Percentiles rank a stretch among this genome's conserved stretches.
These are phyloP conservation scores for Leccinum subgranulosum DNA, from an alignment of 768 basidiomycete genomes.

Conservation along the genomic window DNA sequence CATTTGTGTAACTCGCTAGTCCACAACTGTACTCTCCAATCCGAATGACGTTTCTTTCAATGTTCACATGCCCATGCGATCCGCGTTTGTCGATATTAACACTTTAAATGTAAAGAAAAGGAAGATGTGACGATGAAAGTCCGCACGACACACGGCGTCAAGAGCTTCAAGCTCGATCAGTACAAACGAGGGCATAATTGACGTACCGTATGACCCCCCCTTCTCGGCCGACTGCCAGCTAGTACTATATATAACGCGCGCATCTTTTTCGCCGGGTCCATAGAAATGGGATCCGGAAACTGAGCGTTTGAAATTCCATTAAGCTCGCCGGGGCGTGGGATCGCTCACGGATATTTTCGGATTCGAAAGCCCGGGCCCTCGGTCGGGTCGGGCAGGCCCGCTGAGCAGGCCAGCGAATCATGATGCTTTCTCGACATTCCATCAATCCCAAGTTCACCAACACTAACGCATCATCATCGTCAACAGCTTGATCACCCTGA, in stretches of 20 bases:
- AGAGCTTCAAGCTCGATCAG: not conserved
- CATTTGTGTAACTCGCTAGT: not conserved
- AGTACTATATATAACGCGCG: not conserved
- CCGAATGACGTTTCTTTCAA: not conserved
- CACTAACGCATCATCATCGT: not conserved
- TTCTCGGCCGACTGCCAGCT: too few relatives aligned
- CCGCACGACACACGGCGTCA: not conserved
- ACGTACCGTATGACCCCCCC: too few relatives aligned
- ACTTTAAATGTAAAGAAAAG: not conserved
- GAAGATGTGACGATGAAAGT: not conserved
- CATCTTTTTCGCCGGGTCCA: not conserved
- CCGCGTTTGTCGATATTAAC: conserved; percentile 7
- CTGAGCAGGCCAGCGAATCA: not conserved
- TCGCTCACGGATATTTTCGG: not conserved
- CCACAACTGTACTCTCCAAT: not conserved
- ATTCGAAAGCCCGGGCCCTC: not conserved
- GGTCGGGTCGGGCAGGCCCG: not conserved
- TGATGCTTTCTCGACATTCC: not conserved
- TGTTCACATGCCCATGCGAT: not conserved
- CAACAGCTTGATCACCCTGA: not conserved
- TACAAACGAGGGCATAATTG: too few relatives aligned
- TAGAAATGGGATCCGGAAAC: not conserved
- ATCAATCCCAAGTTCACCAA: not conserved
- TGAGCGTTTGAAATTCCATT: not conserved
- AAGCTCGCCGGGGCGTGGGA: not conserved